Base-by-base conservation (phyloP, 2,329 filamentous ascomycete genomes). In the Ophiostoma triangulosporum region DNA sequence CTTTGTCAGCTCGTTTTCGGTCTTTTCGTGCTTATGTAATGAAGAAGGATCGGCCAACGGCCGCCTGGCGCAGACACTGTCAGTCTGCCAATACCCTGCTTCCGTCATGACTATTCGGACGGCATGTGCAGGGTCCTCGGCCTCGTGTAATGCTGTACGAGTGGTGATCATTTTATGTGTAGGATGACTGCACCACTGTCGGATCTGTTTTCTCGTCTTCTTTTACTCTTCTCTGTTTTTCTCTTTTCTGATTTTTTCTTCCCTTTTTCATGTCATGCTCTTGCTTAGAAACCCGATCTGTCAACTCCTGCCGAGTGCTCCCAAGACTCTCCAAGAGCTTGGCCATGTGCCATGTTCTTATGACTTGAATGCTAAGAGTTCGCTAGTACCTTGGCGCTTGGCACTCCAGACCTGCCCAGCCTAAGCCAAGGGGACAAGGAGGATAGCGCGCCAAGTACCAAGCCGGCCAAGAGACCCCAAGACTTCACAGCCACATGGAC, bases 401-500 rank as follows among this genome's bases (percentile, higher is more conserved):
- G 43, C 43, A 9, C 26, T 46, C 43, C 43, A 46, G 43, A 31
- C 26, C 9, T 14, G 22, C 43, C 26, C 43, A 31, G 26, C 3
- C 43, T 31, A 8, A 9, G 43, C 26, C 43, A 31, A 48, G 43
- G 22, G n/a, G 38, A 24, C 45, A 20, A 27, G n/a, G n/a, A 32
- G 27, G 27, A 14, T n/a, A 17, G 2, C 8, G 15, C 27, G 27
- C 46, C 27, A 33, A 33, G 46, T 14, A 6, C 46, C 46, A 48
- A 48, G 46, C n/a, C n/a, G 17, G 27, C 46, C 46, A 48, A 48
- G 29, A 46, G 20, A 24, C 24, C 14, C 46, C 46, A 48, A 48
- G 46, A 48, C 46, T 24, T 48, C 46, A 48, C 46, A 48, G 46
- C 46, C 46, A 48, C 46, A 48, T 48, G 46, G 46, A 33, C 45